These are phyloP conservation scores for Deinandra increscens DNA, from an alignment of 129 eudicot genomes.

Conservation along the genomic window DNA sequence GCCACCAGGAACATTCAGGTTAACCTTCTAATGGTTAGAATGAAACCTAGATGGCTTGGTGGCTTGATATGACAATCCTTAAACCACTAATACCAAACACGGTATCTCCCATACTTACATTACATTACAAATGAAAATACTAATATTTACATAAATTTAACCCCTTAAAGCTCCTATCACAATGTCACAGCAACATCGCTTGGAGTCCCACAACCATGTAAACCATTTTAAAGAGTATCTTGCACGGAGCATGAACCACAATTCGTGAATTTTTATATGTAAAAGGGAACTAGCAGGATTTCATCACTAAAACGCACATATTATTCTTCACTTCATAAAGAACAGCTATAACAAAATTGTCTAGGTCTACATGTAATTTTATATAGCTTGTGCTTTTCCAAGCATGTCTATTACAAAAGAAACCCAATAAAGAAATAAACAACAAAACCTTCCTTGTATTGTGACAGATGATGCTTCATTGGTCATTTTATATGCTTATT, in stretches of 20 bases:
- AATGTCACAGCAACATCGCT: conserved; percentile 13
- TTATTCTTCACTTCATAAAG: background rate
- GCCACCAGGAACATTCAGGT: background rate
- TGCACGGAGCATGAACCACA: background rate
- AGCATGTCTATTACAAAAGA: background rate
- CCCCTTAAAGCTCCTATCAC: conserved; percentile 3
- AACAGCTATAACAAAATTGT: background rate
- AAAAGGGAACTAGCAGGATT: conserved; percentile 1
- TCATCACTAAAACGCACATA: conserved; percentile 2
- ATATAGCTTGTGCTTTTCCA: conserved; percentile 12
- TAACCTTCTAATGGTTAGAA: background rate
- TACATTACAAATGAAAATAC: conserved; percentile 1
- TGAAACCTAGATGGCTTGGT: background rate
- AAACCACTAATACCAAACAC: conserved; percentile 1
- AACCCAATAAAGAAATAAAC: background rate
- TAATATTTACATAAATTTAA: conserved; percentile 6
- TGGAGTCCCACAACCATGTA: conserved; percentile 6
- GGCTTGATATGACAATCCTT: background rate
- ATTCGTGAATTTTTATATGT: background rate
- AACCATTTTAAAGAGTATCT: conserved; percentile 15
- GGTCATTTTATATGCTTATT: conserved; percentile 12
- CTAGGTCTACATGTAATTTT: conserved; percentile 18
- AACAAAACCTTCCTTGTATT: conserved; percentile 1
- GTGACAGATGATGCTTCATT: background rate
- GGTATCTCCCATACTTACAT: background rate